These are phyloP conservation scores for Chalciporus chontae DNA, from an alignment of 768 basidiomycete species.

Conservation along the genomic window DNA sequence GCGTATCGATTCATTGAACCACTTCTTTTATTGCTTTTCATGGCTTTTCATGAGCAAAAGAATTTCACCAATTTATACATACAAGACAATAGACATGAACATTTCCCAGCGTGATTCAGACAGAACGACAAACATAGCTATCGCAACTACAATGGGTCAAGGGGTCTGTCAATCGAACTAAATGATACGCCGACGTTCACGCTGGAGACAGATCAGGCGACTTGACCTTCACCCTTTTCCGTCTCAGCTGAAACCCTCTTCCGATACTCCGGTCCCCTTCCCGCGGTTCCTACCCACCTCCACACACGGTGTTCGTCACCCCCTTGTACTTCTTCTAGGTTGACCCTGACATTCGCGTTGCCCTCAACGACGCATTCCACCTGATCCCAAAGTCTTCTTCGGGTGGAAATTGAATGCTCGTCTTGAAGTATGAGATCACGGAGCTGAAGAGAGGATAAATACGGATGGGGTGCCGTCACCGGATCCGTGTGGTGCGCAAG, in stretches of 20 bases:
- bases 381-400: constrained; percentile 72
- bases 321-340: constrained; percentile 76
- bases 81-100: constrained; percentile 10
- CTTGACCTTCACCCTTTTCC: constrained; percentile 25
- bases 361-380: constrained; percentile 86
- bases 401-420: constrained; percentile 66
- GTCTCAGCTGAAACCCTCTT: constrained; percentile 30
- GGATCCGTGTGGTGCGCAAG: constrained; percentile 80
- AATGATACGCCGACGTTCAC: constrained; percentile 12
- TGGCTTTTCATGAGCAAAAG: constrained; percentile 11
- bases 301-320: constrained; percentile 90
- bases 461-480: constrained; percentile 66
- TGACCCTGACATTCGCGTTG: constrained; percentile 86
- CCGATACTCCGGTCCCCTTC: constrained; percentile 32
- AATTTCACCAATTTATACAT: constrained; percentile 22
- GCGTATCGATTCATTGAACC: constrained; percentile 23
- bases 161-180: constrained; percentile 18
- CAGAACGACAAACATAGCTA: constrained; percentile 11
- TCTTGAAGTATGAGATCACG: constrained; percentile 83
- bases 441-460: constrained; percentile 81
- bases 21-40: constrained; percentile 19
- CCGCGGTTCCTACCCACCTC: constrained; percentile 76
- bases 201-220: constrained; percentile 19
- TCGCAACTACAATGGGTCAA: constrained; percentile 19
- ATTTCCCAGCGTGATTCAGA: constrained; percentile 15